Base-by-base conservation (phyloP, 1,139 yeast genomes). In the Kodamaea alishanica region DNA sequence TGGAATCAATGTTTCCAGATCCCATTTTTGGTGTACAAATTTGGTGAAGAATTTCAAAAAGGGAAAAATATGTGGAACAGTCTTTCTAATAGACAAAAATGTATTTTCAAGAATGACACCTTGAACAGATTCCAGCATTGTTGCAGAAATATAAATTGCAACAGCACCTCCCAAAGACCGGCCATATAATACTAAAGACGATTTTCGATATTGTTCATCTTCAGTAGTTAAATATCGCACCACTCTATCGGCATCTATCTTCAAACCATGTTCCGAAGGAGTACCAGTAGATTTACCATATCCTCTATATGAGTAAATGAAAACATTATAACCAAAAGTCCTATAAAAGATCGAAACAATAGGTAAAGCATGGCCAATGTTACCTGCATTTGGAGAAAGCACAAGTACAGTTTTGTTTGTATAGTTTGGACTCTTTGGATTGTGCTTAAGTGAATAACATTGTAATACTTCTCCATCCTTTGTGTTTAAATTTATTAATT, bases 121-220 rank as follows among this genome's bases (percentile, higher is more conserved):
- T 42, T 70, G 69, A 11, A 87, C 65, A 15, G 69, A 47, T 0
- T 62, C 51, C 2, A 77, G 63, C 60, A 72, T 69, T 36, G 68
- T 65, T 2, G 89, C 73, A 0, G 95, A 90, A 38, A 88, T 76
- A 59, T 89, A 85, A 15, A 89, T 76, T 6, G 95, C 89, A 23
- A 88, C 96, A 0, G 98, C 98, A 1, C 98, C 97, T 23, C 98
- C 98, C 22, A 92, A 68, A 5, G 96, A 86, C 41, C 97, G 73
- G 1, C 98, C 98, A 56, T 89, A 90, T 11, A 89, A 69, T 1
- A 88, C 64, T 5, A 90, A 50, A 6, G 81, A 67, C 1, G 84
- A 73, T 38, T 70, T 61, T 37, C 68, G 65, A 42, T 80, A 73
- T 45, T 71, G 75, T 38, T 70, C 73, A 29, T 71, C 73, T 50